Percentiles rank a stretch among this genome's conserved stretches.
phyloP scores from a whole-genome alignment of 176 grass and related monocot genomes.

The Stipa capillata region DNA sequence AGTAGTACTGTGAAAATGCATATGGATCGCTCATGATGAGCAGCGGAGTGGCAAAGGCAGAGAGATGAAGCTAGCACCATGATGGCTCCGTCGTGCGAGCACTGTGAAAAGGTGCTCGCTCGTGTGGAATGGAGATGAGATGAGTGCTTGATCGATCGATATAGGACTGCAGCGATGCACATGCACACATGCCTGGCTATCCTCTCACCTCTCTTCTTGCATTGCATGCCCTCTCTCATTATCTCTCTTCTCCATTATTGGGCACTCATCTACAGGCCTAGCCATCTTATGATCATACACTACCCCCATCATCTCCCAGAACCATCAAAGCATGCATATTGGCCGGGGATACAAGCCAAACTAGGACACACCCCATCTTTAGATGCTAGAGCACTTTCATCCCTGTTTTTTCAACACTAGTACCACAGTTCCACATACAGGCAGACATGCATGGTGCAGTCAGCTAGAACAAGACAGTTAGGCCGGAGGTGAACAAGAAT shows the following conservation, averaged over 20 bases:
- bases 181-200: constrained; percentile 24
- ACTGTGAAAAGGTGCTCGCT: constrained; percentile 11
- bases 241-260: constrained; percentile 11
- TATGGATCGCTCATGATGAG: constrained; percentile 17
- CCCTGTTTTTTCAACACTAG: not conserved
- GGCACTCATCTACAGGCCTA: constrained; percentile 2
- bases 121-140: constrained; percentile 16
- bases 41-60: not conserved
- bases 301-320: not conserved
- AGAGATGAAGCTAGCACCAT: not conserved
- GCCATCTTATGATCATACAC: not conserved
- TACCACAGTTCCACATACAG: too few species aligned
- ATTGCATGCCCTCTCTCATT: not conserved
- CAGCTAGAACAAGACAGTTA: too few species aligned
- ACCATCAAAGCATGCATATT: not conserved
- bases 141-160: not conserved
- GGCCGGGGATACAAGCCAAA: not conserved
- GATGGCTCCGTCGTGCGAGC: constrained; percentile 41
- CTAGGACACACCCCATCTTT: too few species aligned
- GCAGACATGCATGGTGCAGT: too few species aligned
- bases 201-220: not conserved
- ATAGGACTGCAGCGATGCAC: not conserved
- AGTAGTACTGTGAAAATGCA: not conserved
- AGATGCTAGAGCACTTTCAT: not conserved
- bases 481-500: too few species aligned